Conservation (phyloP, 345 rosid genomes). For the Lumnitzera littorea region DNA sequence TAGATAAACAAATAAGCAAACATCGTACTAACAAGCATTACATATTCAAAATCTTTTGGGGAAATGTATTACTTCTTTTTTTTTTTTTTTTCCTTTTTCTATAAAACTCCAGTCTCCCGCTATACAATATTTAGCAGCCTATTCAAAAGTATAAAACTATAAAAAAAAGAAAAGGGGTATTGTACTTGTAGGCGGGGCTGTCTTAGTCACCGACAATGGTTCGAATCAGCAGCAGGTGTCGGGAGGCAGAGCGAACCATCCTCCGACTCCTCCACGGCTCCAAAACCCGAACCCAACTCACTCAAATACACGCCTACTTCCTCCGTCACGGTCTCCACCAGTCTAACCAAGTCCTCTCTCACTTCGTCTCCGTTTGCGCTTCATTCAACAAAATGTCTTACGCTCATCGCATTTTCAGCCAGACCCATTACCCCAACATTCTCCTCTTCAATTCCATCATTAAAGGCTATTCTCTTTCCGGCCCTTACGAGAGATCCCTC, state of each 20-base stretch:
- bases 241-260: slow-evolving; percentile 15
- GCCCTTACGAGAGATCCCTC: slow-evolving; percentile 7
- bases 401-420: slow-evolving; percentile 12
- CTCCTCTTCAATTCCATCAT: slow-evolving; percentile 18
- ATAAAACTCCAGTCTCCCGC: too few relatives aligned
- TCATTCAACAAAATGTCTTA: slow-evolving; percentile 9
- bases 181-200: not conserved
- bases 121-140: too few relatives aligned
- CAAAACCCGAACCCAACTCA: slow-evolving; percentile 6
- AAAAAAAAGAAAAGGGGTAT: too few relatives aligned
- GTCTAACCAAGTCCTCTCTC: slow-evolving; percentile 20
- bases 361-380: slow-evolving; percentile 13
- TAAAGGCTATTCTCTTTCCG: slow-evolving; percentile 11
- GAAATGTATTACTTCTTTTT: too few relatives aligned
- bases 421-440: slow-evolving; percentile 11
- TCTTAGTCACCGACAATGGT: not conserved
- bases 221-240: slow-evolving; percentile 5
- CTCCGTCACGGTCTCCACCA: slow-evolving; percentile 15
- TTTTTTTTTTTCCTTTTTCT: too few relatives aligned
- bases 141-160: too few relatives aligned
- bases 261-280: slow-evolving; percentile 15
- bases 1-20: too few relatives aligned
- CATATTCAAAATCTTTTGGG: too few relatives aligned
- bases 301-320: slow-evolving; percentile 14
- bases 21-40: too few relatives aligned